Evolutionary conservation across 768 basidiomycete species (phyloP).

Genomic region (Amanita subjunquillea): DNA sequence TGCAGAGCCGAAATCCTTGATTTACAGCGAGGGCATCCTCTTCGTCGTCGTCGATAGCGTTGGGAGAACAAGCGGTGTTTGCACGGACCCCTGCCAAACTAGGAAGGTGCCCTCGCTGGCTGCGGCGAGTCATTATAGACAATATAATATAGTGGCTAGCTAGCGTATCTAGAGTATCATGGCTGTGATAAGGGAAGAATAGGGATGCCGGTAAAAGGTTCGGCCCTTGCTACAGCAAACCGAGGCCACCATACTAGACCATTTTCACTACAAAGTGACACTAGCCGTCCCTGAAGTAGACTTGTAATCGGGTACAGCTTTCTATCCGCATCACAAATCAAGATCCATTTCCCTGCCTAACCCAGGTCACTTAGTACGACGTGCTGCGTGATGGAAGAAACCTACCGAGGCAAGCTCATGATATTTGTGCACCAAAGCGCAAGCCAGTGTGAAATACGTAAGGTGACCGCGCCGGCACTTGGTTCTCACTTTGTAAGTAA

Average conservation of each 20-base stretch:
- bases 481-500: background rate
- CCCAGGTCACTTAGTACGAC: background rate
- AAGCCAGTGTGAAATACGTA: background rate
- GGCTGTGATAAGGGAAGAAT: background rate
- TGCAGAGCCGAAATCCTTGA: background rate
- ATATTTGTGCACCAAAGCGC: background rate
- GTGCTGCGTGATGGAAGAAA: background rate
- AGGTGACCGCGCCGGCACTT: background rate
- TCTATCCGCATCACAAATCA: background rate
- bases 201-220: background rate
- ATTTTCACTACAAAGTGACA: background rate
- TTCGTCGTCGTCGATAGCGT: background rate
- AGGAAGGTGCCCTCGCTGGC: background rate
- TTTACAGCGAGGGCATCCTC: conserved; percentile 1
- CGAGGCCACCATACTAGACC: background rate
- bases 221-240: background rate
- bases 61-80: background rate
- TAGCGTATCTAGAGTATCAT: background rate
- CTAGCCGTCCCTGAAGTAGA: background rate
- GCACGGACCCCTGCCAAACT: background rate
- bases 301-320: background rate
- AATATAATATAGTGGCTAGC: background rate
- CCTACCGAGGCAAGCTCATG: background rate
- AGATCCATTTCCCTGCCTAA: background rate
- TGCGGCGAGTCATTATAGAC: background rate